A percentile compares a stretch with the other conserved stretches of the same genome.
Conservation (phyloP, 352 stramenopile species). For the Chrysophaeum taylorii region DNA sequence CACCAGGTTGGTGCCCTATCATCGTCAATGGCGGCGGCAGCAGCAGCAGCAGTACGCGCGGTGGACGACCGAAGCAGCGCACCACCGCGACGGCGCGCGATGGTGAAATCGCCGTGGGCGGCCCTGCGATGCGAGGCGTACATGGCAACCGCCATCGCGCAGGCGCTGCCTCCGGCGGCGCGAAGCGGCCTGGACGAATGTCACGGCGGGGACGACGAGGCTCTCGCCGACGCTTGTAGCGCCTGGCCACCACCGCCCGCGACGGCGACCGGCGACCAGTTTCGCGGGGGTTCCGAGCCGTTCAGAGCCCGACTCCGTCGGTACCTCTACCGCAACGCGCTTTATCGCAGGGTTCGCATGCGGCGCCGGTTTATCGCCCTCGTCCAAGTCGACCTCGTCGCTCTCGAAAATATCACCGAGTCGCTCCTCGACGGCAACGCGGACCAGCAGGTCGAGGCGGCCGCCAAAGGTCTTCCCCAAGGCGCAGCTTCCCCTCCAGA, state of each 20-base stretch:
- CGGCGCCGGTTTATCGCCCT: constrained; percentile 51
- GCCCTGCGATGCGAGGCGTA: neutral
- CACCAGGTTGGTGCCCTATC: neutral
- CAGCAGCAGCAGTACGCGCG: no score
- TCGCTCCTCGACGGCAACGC: neutral
- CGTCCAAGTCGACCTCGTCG: constrained; percentile 54
- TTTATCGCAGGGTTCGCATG: constrained; percentile 42
- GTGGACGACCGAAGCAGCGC: no score
- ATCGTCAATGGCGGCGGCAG: neutral
- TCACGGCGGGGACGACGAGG: no score
- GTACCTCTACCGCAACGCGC: constrained; percentile 53
- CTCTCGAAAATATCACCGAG: constrained; percentile 55
- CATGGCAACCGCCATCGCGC: neutral
- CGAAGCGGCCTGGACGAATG: no score
- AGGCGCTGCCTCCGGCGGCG: neutral
- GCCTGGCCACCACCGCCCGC: constrained; percentile 1
- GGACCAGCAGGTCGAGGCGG: no score
- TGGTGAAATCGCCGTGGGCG: neutral
- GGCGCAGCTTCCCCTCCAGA: no score
- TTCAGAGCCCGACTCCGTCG: constrained; percentile 49
- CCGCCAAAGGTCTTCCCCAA: no score
- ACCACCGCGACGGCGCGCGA: neutral
- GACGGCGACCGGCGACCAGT: neutral
- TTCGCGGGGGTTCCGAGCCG: neutral
- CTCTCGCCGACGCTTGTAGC: neutral